phyloP scores from a whole-genome alignment of 805 yeast genomes.

The Myxozyma geophila region DNA sequence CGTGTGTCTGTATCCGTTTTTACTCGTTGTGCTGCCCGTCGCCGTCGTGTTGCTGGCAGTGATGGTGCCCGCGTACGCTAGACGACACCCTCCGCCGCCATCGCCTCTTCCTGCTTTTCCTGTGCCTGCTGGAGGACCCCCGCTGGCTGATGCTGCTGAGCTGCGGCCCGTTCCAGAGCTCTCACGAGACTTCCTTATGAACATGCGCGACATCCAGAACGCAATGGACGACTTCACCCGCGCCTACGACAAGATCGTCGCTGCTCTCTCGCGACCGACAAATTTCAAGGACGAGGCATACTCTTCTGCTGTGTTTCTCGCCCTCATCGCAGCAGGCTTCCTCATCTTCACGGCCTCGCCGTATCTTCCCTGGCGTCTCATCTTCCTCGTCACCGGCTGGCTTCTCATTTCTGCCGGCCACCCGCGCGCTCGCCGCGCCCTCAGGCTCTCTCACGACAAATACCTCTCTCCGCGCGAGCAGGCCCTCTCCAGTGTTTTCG shows the following conservation, averaged over 20 bases:
- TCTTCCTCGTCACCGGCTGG: slow-evolving; percentile 36
- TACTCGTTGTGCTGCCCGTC: slow-evolving; percentile 67
- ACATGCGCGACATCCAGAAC: slow-evolving; percentile 60
- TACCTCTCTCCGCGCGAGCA: slow-evolving; percentile 41
- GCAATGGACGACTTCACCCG: slow-evolving; percentile 40
- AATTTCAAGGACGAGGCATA: slow-evolving; percentile 36
- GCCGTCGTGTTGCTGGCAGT: slow-evolving; percentile 59
- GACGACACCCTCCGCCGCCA: slow-evolving; percentile 61
- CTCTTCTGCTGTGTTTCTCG: slow-evolving; percentile 37
- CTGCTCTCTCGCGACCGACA: slow-evolving; percentile 31
- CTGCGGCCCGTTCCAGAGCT: slow-evolving; percentile 39
- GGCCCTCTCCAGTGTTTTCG: slow-evolving; percentile 45
- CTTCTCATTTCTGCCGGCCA: slow-evolving; percentile 28
- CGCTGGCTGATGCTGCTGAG: slow-evolving; percentile 34
- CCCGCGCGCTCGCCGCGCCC: slow-evolving; percentile 28
- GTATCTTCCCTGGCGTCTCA: slow-evolving; percentile 35
- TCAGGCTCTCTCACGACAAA: slow-evolving; percentile 20
- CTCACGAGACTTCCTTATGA: slow-evolving; percentile 51
- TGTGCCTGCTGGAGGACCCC: slow-evolving; percentile 37
- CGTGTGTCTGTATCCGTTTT: slow-evolving; percentile 71
- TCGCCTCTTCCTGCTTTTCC: slow-evolving; percentile 41
- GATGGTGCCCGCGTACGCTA: slow-evolving; percentile 70
- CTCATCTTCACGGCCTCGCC: slow-evolving; percentile 49
- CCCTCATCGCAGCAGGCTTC: slow-evolving; percentile 33
- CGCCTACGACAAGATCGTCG: slow-evolving; percentile 41